A percentile compares a stretch with the other conserved stretches of the same genome.
Evolutionary conservation across 352 stramenopile genomes (phyloP).

Genomic region (Phytophthora meadii): DNA sequence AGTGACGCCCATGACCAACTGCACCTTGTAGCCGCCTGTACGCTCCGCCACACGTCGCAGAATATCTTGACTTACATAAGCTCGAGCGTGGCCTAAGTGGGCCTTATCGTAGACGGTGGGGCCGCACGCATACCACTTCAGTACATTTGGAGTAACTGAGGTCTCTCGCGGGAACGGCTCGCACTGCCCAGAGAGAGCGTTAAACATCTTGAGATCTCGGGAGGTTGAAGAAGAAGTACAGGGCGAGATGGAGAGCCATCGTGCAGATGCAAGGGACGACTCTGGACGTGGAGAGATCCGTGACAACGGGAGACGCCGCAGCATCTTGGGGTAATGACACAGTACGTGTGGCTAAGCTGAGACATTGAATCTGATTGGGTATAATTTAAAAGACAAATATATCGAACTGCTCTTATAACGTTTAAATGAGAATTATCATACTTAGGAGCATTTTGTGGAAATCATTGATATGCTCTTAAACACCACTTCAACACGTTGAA

Average conservation of each 20-base stretch:
- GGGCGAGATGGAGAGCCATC: constrained; percentile 14
- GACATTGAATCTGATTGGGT: constrained; percentile 1
- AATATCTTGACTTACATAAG: constrained; percentile 96
- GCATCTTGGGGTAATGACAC: not conserved
- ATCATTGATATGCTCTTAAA: constrained; percentile 5
- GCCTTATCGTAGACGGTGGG: constrained; percentile 99
- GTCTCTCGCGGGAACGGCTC: constrained; percentile 56
- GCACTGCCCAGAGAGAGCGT: constrained; percentile 53
- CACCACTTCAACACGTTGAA: not conserved
- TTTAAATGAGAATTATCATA: no score
- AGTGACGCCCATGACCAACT: constrained; percentile 96
- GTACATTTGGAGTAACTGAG: constrained; percentile 49
- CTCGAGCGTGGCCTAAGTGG: constrained; percentile 97
- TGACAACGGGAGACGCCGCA: constrained; percentile 2
- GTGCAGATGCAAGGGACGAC: not conserved
- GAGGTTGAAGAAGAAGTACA: constrained; percentile 1
- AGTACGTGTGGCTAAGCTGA: constrained; percentile 8
- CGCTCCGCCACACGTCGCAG: constrained; percentile 87
- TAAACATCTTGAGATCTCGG: constrained; percentile 55
- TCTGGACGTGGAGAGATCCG: not conserved
- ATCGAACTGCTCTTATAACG: not conserved
- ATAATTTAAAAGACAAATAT: not conserved
- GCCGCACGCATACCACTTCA: constrained; percentile 98
- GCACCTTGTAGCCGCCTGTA: constrained; percentile 94
- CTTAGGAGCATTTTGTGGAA: not conserved